Conservation (phyloP, 805 yeast species). For the Phaffomyces thermotolerans region DNA sequence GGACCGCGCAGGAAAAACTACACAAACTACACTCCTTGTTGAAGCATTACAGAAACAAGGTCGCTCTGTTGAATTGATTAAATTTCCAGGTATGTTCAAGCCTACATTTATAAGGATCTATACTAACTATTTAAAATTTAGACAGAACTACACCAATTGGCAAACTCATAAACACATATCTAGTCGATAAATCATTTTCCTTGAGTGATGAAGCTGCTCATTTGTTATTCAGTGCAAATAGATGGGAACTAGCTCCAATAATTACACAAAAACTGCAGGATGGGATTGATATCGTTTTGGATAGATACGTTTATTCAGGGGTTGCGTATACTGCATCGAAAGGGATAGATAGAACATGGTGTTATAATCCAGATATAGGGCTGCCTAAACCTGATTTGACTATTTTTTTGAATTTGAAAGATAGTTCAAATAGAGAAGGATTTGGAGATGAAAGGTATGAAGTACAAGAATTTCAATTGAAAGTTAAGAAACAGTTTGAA, state of each 20-base stretch:
- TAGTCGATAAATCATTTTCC: conserved; percentile 41
- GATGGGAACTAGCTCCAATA: conserved; percentile 73
- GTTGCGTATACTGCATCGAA: conserved; percentile 89
- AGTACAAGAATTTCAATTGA: conserved; percentile 59
- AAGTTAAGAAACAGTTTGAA: conserved; percentile 57
- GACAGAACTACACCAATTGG: conserved; percentile 84
- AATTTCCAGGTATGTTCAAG: conserved; percentile 53
- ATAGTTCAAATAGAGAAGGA: conserved; percentile 51
- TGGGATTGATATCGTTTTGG: conserved; percentile 64
- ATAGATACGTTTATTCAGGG: conserved; percentile 89
- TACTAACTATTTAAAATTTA: neutral
- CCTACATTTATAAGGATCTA: neutral
- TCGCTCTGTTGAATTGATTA: conserved; percentile 43
- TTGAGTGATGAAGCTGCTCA: conserved; percentile 80
- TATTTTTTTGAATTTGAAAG: conserved; percentile 59
- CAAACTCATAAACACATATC: conserved; percentile 62
- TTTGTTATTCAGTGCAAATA: conserved; percentile 80
- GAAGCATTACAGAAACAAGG: conserved; percentile 23
- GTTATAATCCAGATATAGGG: conserved; percentile 73
- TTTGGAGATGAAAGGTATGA: conserved; percentile 97
- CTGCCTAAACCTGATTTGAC: conserved; percentile 83
- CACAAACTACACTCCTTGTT: conserved; percentile 52
- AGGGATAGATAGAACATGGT: conserved; percentile 68
- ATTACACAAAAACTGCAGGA: conserved; percentile 38
- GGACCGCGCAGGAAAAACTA: conserved; percentile 91